Evolutionary conservation across 1,284 basidiomycete species (phyloP), one percentile per base, ranked within the genome.

Genomic region (Sporisorium scitamineum): DNA sequence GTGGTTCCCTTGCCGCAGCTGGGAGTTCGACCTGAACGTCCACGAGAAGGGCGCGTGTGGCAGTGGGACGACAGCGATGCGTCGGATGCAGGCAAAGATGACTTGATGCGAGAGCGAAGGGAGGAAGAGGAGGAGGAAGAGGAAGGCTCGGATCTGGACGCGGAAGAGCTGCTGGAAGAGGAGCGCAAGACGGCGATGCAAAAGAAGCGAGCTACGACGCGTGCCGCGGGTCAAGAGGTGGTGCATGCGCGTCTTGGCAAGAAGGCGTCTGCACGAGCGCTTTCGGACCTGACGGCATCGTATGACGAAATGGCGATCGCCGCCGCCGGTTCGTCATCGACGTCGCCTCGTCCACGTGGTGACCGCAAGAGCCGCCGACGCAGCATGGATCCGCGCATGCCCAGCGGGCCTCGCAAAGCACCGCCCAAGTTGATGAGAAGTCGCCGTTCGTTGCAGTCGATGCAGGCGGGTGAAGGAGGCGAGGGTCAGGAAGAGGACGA

Each of bases 1-100:
- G 80, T 84, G 22, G 83, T 84, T 10, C 83, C 82, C 16, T 56
- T 84, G 47, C 80, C 80, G 3, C 78, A 84, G 69, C 76, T 84
- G 4, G 83, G 83, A 22, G 62, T 70, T 14, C 79, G 83, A 8
- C 83, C 83, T 5, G 67, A 74, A n/a, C 73, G 78, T 18, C 83
- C 83, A 20, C 76, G 61, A 45, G 83, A 84, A 52, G 83, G 83
- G 3, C 69, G 81, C 2, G 74, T 81, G 22, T 83, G 81, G 83
- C 63, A 61, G 29, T 69, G n/a, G 22, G 78, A 80, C 57, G 79
- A 75, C 53, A 62, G 57, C 50, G 79, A 80, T 53, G 70, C 64
- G 16, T 63, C 63, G 24, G 68, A 65, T 34, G 60, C 52, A 0
- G 59, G 7, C 24, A 55, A 54, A 31, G 78, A 70, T 6, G 67